These are phyloP conservation scores for Erodium chrysanthum DNA, from an alignment of 441 rosid genomes.

Conservation along the genomic window DNA sequence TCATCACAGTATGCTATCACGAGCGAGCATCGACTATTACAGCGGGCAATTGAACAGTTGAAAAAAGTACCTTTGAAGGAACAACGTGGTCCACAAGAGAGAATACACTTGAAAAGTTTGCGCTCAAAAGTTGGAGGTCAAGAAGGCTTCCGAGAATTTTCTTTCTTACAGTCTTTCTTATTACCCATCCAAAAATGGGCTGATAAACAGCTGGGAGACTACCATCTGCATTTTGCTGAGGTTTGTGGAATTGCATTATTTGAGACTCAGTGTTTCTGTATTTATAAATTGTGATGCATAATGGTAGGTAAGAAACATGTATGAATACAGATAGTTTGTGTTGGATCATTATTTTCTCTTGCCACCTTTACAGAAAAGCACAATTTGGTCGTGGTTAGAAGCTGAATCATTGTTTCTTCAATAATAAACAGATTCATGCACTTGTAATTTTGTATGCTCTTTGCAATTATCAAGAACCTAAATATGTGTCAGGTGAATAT, in stretches of 20 bases:
- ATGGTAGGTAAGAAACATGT: background rate
- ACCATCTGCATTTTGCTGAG: constrained; percentile 84
- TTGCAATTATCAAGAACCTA: background rate
- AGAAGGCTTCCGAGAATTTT: constrained; percentile 39
- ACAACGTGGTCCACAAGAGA: constrained; percentile 95
- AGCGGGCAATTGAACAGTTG: constrained; percentile 81
- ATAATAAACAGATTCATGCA: background rate
- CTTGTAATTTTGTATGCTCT: background rate
- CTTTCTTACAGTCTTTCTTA: constrained; percentile 81
- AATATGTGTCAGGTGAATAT: background rate
- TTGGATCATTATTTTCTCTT: background rate
- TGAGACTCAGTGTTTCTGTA: background rate
- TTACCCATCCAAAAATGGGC: constrained; percentile 87
- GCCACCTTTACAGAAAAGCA: background rate
- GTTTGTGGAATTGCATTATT: constrained; percentile 28
- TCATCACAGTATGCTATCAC: constrained; percentile 73
- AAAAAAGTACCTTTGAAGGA: constrained; percentile 81
- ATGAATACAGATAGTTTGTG: background rate
- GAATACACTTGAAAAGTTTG: constrained; percentile 80
- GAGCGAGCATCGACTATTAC: constrained; percentile 67
- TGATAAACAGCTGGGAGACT: constrained; percentile 81
- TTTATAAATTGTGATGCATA: background rate
- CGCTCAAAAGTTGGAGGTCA: constrained; percentile 55
- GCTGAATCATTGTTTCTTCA: constrained; percentile 5
- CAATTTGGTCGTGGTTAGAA: constrained; percentile 1